These are phyloP conservation scores for Ampelocalamus luodianensis DNA, from an alignment of 176 grass and related monocot species.

Conservation along the genomic window DNA sequence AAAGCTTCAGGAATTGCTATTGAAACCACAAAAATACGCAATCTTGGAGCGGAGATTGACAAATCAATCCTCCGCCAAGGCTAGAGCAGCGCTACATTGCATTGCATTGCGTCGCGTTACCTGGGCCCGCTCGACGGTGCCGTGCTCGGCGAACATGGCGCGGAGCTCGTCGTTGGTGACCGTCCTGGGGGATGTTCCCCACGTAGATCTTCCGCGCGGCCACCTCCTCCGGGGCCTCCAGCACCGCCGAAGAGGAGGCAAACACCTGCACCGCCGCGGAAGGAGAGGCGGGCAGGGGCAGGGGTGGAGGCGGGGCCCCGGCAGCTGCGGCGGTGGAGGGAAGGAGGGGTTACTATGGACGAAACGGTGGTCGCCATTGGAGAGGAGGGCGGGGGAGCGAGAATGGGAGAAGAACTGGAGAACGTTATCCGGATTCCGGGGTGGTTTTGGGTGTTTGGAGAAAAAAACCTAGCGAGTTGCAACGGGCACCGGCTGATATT, in stretches of 20 bases:
- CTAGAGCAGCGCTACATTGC: background rate
- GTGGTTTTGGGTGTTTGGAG: background rate
- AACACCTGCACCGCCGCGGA: conserved; percentile 27
- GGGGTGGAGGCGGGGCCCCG: background rate
- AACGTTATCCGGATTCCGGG: conserved; percentile 49
- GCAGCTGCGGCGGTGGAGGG: conserved; percentile 27
- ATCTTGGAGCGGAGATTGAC: too few species aligned
- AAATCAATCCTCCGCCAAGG: too few species aligned
- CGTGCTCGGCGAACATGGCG: conserved; percentile 72
- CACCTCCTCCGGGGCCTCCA: conserved; percentile 54
- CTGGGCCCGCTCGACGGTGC: conserved; percentile 83
- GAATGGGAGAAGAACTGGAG: background rate
- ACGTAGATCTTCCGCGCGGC: conserved; percentile 83
- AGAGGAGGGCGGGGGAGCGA: background rate
- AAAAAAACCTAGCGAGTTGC: too few species aligned
- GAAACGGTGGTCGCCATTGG: conserved; percentile 58
- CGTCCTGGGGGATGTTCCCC: conserved; percentile 86
- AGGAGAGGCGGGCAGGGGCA: conserved; percentile 27
- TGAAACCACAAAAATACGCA: too few species aligned
- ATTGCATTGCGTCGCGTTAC: conserved; percentile 32
- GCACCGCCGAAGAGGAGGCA: conserved; percentile 34
- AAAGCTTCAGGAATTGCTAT: too few species aligned
- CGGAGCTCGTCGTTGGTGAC: conserved; percentile 76
- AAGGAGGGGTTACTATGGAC: conserved; percentile 33
- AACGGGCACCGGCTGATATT: too few species aligned